Evolutionary conservation across 371 early-diverging fungal species (phyloP), one percentile per base, ranked within the genome.

Genomic region (Zychaea mexicana): DNA sequence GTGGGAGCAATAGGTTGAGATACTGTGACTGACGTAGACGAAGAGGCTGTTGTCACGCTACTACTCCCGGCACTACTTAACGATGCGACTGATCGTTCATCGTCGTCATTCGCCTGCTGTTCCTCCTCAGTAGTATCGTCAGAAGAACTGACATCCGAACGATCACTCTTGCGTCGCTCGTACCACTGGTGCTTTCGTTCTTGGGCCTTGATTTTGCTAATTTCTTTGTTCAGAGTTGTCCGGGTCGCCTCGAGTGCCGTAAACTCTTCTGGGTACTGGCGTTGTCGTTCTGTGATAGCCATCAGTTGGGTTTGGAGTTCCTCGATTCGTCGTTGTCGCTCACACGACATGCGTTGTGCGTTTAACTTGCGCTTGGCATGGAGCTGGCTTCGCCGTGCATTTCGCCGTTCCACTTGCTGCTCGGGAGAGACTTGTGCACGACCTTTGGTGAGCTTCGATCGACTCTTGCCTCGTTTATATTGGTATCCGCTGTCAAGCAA

Each of bases 171-270:
- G 28, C 79, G 76, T 57, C 77, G 76, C 38, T 87, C 82, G 52
- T 87, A 87, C 87, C 87, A 87, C 58, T 85, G 85, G 61, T 87
- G 87, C 56, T 87, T 87, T 60, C 87, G 76, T 70, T 87, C 87
- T 69, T 87, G 85, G 27, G 82, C 76, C 59, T 81, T 84, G 22
- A 85, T 64, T 28, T 73, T 75, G 17, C 76, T 70, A 15, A 85
- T 59, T 56, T 87, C 81, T 57, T 79, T 79, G 26, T 62, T 64
- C 3, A 82, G 33, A 4, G 53, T 33, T 8, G 45, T 33, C 13
- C 70, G 68, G 7, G 30, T 60, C 24, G 28, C n/a, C 46, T 58
- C 46, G 53, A 24, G 31, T 21, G 15, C 42, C 24, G 47, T 63
- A 63, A 32, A 71, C 38, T 36, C 36, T n/a, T 73, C 77, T 45